phyloP scores from a whole-genome alignment of 331 rosid genomes.

The Erythrophleum ivorense region DNA sequence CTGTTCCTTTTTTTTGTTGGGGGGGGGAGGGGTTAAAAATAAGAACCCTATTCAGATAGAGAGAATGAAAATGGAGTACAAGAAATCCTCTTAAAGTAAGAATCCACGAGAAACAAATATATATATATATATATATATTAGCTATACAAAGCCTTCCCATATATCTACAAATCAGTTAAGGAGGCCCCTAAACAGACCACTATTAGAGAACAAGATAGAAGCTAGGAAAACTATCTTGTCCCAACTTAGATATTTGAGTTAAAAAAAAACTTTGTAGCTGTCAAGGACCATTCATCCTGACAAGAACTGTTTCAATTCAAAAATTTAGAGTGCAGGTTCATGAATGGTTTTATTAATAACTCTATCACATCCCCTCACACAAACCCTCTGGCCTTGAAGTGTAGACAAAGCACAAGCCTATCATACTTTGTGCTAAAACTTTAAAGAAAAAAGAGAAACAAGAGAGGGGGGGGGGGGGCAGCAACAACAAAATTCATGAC shows the following conservation, averaged over 20 bases:
- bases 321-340: background rate
- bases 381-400: background rate
- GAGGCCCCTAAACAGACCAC: background rate
- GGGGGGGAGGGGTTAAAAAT: too few species aligned
- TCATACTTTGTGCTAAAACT: background rate
- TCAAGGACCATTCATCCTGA: background rate
- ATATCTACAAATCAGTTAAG: background rate
- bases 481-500: background rate
- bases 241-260: background rate
- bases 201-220: background rate
- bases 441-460: too few species aligned
- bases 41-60: background rate
- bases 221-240: background rate
- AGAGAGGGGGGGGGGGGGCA: background rate
- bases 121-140: background rate
- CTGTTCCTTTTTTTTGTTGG: background rate
- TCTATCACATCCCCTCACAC: background rate
- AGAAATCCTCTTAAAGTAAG: conserved; percentile 8
- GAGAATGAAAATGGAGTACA: background rate
- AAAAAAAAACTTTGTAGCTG: background rate
- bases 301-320: background rate
- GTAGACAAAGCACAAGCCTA: background rate
- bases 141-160: conserved; percentile 10
- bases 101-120: conserved; percentile 10
- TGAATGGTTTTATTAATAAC: background rate